Conservation (phyloP, 345 rosid species). For the Eucalyptus cloeziana region DNA sequence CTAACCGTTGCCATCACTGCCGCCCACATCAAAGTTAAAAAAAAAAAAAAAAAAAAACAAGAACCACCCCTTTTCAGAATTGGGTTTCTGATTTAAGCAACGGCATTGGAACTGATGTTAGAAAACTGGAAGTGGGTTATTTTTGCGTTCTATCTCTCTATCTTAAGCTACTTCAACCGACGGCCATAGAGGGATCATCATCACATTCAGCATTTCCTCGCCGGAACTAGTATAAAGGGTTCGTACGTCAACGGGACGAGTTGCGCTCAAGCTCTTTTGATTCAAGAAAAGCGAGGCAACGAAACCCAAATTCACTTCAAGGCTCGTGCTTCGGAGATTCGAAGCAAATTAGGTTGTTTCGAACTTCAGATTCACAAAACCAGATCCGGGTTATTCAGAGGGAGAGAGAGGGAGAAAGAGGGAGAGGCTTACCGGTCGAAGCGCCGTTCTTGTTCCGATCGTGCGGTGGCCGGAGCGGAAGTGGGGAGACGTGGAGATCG, state of each 20-base stretch:
- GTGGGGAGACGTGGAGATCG: background rate
- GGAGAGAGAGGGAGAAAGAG: background rate
- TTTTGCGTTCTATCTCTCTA: background rate
- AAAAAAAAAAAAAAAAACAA: background rate
- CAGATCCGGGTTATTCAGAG: background rate
- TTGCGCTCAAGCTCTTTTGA: background rate
- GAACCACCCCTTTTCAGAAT: background rate
- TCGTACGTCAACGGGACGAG: background rate
- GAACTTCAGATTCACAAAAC: background rate
- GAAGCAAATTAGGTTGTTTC: background rate
- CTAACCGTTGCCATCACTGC: conserved; percentile 48
- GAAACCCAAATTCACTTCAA: background rate
- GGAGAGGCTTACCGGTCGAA: background rate
- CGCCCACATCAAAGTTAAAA: background rate
- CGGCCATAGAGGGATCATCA: background rate
- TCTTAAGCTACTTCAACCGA: background rate
- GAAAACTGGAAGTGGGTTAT: background rate
- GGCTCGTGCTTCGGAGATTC: background rate
- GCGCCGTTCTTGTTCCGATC: background rate
- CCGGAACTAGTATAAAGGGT: background rate
- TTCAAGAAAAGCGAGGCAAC: background rate
- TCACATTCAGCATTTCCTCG: background rate
- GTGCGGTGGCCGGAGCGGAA: background rate
- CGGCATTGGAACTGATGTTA: background rate
- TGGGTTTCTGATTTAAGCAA: background rate